phyloP scores from a whole-genome alignment of 495 filamentous ascomycete species.

The Clavariopsis aquatica region DNA sequence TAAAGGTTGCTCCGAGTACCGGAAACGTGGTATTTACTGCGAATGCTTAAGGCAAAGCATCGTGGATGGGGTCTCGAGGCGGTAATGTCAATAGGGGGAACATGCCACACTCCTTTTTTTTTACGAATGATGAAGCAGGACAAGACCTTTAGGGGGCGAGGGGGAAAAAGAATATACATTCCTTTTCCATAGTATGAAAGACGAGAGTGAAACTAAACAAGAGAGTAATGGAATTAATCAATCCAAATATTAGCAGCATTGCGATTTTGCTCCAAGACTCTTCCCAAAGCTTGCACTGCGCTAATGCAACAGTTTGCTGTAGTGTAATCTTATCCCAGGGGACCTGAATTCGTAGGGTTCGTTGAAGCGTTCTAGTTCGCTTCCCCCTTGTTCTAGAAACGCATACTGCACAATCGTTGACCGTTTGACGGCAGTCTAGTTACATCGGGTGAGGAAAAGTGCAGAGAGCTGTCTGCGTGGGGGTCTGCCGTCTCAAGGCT shows the following conservation, averaged over 20 bases:
- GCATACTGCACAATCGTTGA: neutral
- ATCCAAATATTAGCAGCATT: no score
- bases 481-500: neutral
- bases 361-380: no score
- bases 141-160: neutral
- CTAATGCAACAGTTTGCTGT: no score
- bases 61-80: neutral
- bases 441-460: neutral
- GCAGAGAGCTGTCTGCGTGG: neutral
- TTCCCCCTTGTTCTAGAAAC: neutral
- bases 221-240: no score
- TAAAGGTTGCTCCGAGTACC: slow-evolving; percentile 13
- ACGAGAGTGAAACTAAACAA: neutral
- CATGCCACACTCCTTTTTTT: neutral
- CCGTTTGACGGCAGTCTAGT: neutral
- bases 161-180: neutral
- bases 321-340: no score
- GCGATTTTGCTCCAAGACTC: no score
- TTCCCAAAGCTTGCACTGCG: neutral
- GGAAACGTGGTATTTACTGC: slow-evolving; percentile 29
- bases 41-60: slow-evolving; percentile 3
- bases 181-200: neutral
- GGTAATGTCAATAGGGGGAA: neutral
- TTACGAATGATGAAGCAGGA: no score
- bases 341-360: no score